Base-by-base conservation (phyloP, 768 basidiomycete species). In the Mycena floridula region DNA sequence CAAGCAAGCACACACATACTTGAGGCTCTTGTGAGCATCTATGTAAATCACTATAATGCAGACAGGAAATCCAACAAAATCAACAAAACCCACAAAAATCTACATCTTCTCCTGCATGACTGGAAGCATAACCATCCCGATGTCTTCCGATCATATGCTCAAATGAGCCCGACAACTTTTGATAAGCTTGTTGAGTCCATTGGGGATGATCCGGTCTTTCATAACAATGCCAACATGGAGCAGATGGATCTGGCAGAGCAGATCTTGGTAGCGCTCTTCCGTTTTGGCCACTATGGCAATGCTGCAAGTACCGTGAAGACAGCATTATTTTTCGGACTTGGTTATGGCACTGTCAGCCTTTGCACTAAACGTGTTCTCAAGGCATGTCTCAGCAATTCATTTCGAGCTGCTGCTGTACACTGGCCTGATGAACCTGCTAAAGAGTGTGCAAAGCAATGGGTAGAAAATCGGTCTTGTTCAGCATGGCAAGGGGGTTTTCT, bases 211-310 rank as follows among this genome's bases (percentile, higher is more conserved):
- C 23, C 6, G 7, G 32, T 50, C 5, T 50, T 50, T 24, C 8
- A 7, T 25, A 50, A 50, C 26, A 45, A 46, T n/a, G 45, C 48
- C 1, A 40, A 50, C 25, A 16, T 20, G n/a, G n/a, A n/a, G n/a
- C n/a, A n/a, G n/a, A n/a, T n/a, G n/a, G n/a, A n/a, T n/a, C n/a
- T n/a, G n/a, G n/a, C n/a, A n/a, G n/a, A n/a, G n/a, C n/a, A n/a
- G n/a, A n/a, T n/a, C n/a, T n/a, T n/a, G n/a, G n/a, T n/a, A n/a
- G n/a, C n/a, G n/a, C n/a, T n/a, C n/a, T 55, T 55, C 28, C 51
- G 51, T 44, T 50, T 57, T 27, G 52, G 57, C 5, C 56, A 58
- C 30, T 49, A 44, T 41, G 57, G 57, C 2, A 58, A 57, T 46
- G 50, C 43, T 3, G 57, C 47, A 0, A 40, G 41, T 13, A 28